These are phyloP conservation scores for Histomonas meleagridis DNA, from an alignment of 208 protist genomes.

Conservation along the genomic window DNA sequence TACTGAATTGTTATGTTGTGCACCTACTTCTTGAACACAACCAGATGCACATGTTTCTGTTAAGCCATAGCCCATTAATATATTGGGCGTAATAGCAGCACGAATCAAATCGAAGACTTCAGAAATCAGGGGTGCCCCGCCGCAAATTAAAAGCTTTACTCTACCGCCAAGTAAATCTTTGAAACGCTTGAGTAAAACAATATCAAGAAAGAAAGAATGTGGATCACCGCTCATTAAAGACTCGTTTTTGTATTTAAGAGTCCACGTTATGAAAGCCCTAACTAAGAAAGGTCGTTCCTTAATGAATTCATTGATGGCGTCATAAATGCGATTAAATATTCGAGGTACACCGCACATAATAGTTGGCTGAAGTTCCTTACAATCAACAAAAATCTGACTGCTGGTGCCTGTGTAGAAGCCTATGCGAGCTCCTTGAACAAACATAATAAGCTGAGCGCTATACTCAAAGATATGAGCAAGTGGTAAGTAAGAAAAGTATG, in stretches of 20 bases:
- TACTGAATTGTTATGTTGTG: neutral
- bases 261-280: neutral
- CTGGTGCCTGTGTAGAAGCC: constrained; percentile 58
- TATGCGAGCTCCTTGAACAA: constrained; percentile 46
- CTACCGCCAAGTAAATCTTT: constrained; percentile 45
- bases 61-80: constrained; percentile 31
- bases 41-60: neutral
- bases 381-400: constrained; percentile 55
- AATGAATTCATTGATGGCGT: neutral
- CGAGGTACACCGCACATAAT: constrained; percentile 59
- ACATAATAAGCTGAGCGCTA: neutral
- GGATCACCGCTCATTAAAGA: neutral
- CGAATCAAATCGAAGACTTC: constrained; percentile 59
- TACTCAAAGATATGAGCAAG: constrained; percentile 68
- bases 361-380: constrained; percentile 57
- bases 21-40: neutral
- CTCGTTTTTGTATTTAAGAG: neutral
- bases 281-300: neutral
- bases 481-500: constrained; percentile 55
- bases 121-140: constrained; percentile 60
- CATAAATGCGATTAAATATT: constrained; percentile 58
- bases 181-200: neutral
- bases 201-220: neutral
- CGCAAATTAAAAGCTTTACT: constrained; percentile 57
- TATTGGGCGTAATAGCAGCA: constrained; percentile 38